These are phyloP conservation scores for Globisporangium parvum DNA, from an alignment of 352 stramenopile genomes.

Conservation along the genomic window DNA sequence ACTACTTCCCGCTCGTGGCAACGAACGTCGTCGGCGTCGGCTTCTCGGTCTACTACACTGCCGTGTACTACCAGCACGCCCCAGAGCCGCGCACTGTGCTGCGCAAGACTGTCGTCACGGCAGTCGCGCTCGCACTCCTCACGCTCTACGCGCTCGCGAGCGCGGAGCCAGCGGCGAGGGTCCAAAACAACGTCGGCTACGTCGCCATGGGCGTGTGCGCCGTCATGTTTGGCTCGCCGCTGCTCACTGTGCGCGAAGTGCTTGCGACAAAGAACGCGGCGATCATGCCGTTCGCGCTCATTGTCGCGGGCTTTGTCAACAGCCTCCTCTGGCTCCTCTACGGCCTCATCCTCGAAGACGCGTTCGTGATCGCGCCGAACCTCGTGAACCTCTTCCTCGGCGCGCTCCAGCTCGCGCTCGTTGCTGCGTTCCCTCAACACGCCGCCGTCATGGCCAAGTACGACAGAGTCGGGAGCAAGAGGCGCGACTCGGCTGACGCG, in stretches of 20 bases:
- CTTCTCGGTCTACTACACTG: constrained; percentile 37
- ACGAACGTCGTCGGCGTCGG: constrained; percentile 43
- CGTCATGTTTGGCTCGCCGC: constrained; percentile 61
- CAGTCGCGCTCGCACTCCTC: constrained; percentile 23
- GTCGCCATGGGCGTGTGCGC: constrained; percentile 42
- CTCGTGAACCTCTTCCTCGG: constrained; percentile 51
- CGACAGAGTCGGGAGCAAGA: constrained; percentile 18
- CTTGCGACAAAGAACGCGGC: constrained; percentile 35
- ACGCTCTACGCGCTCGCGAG: constrained; percentile 30
- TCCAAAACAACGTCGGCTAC: constrained; percentile 46
- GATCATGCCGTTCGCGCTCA: constrained; percentile 41
- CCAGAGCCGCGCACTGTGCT: constrained; percentile 8
- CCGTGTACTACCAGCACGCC: constrained; percentile 33
- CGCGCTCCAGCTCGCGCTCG: constrained; percentile 44
- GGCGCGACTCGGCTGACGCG: neutral
- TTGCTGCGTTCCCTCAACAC: constrained; percentile 25
- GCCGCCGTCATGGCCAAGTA: constrained; percentile 12
- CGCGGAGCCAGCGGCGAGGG: constrained; percentile 13
- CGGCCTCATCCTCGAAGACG: constrained; percentile 38
- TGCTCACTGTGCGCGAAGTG: constrained; percentile 42
- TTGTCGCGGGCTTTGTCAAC: constrained; percentile 40
- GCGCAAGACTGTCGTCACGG: constrained; percentile 21
- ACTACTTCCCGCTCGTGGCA: constrained; percentile 47
- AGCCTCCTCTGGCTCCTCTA: constrained; percentile 49
- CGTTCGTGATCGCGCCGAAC: constrained; percentile 60